Percentiles rank a stretch among this genome's conserved stretches.
phyloP scores from a whole-genome alignment of 192 early-diverging fungal genomes.

The Coemansia sp. region DNA sequence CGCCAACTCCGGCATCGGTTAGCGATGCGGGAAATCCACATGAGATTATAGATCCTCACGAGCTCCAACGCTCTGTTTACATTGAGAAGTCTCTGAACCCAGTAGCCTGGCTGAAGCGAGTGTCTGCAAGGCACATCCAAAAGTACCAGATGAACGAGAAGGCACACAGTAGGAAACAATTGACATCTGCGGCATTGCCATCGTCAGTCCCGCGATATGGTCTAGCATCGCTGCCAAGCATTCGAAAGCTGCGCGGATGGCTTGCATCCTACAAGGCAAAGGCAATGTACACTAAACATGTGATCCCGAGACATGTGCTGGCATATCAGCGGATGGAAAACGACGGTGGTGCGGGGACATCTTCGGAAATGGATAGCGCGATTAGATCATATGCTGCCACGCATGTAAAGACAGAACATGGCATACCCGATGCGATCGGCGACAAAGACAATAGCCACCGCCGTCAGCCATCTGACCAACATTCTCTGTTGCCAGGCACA shows the following conservation, averaged over 20 bases:
- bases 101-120: slow-evolving; percentile 42
- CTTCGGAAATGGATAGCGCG: neutral
- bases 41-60: slow-evolving; percentile 10
- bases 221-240: slow-evolving; percentile 5
- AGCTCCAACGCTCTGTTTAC: slow-evolving; percentile 17
- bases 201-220: neutral
- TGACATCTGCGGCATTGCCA: neutral
- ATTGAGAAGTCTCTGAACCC: slow-evolving; percentile 48
- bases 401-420: neutral
- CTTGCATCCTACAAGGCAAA: slow-evolving; percentile 38
- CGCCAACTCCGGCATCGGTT: slow-evolving; percentile 9
- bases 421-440: neutral
- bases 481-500: neutral
- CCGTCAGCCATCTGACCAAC: neutral
- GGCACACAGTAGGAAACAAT: neutral
- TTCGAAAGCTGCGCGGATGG: slow-evolving; percentile 37
- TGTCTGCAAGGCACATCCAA: slow-evolving; percentile 38
- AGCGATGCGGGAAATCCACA: neutral
- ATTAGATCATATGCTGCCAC: neutral
- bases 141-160: slow-evolving; percentile 7
- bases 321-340: neutral
- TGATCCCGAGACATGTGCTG: slow-evolving; percentile 19
- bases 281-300: slow-evolving; percentile 27
- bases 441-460: neutral
- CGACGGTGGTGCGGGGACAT: neutral